Evolutionary conservation across 768 basidiomycete genomes (phyloP).

Genomic region (Pleurotus ostreatus): DNA sequence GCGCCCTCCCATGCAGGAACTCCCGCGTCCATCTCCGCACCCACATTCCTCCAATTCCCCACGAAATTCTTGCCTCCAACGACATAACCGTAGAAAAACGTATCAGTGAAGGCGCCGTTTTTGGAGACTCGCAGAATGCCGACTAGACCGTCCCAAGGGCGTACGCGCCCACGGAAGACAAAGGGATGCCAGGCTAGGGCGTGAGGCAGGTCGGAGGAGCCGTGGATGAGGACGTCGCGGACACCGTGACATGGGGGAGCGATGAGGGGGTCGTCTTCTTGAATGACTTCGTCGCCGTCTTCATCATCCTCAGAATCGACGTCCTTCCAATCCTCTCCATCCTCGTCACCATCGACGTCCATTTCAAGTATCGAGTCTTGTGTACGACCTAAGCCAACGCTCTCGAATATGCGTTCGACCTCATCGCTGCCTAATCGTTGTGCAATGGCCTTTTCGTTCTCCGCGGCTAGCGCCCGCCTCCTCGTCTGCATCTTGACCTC

Average conservation of each 20-base stretch:
- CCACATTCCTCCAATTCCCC: slow-evolving; percentile 62
- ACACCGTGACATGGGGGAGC: slow-evolving; percentile 45
- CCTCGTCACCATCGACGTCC: no score
- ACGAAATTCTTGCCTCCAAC: slow-evolving; percentile 63
- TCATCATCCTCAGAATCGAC: slow-evolving; percentile 21
- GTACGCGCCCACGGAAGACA: slow-evolving; percentile 47
- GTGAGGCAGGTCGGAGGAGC: slow-evolving; percentile 51
- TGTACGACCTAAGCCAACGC: background rate
- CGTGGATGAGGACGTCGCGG: slow-evolving; percentile 57
- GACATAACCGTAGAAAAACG: slow-evolving; percentile 70
- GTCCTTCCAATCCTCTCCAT: slow-evolving; percentile 14
- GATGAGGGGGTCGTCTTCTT: slow-evolving; percentile 13
- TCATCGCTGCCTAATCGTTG: background rate
- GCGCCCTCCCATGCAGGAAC: slow-evolving; percentile 58
- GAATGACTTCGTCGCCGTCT: slow-evolving; percentile 2
- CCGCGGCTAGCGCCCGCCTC: slow-evolving; percentile 10
- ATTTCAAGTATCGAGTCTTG: background rate
- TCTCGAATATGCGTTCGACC: background rate
- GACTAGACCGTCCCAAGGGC: slow-evolving; percentile 57
- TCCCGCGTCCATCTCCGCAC: slow-evolving; percentile 27
- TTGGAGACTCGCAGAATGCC: slow-evolving; percentile 43
- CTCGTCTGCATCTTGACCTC: slow-evolving; percentile 7
- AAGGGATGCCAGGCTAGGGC: slow-evolving; percentile 45
- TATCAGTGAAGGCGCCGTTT: slow-evolving; percentile 20
- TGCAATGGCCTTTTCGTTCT: slow-evolving; percentile 10